These are phyloP conservation scores for Verticillium alfalfae DNA, from an alignment of 2,329 filamentous ascomycete genomes.

Conservation along the genomic window DNA sequence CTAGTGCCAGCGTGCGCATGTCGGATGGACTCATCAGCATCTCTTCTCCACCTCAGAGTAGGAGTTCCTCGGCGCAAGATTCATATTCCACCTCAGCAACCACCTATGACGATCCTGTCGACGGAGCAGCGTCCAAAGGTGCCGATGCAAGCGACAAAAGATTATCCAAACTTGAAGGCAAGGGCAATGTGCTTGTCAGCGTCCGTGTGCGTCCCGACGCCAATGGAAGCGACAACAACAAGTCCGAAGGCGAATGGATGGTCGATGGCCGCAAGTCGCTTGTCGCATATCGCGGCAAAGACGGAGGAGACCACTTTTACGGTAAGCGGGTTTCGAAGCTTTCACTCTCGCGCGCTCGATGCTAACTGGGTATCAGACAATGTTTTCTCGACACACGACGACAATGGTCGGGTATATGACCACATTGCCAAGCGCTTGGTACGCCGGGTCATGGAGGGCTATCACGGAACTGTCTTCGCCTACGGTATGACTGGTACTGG, in stretches of 20 bases:
- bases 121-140: constrained; percentile 35
- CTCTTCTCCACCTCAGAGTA: constrained; percentile 79
- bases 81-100: constrained; percentile 89
- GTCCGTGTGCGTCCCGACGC: constrained; percentile 87
- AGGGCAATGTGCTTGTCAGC: constrained; percentile 94
- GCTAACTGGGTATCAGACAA: constrained; percentile 60
- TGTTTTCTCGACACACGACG: constrained; percentile 89
- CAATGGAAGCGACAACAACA: constrained; percentile 50
- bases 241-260: constrained; percentile 80
- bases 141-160: constrained; percentile 34
- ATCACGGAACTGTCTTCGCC: constrained; percentile 95
- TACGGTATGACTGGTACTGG: constrained; percentile 99
- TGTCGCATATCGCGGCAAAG: constrained; percentile 79
- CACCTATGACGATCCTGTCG: constrained; percentile 75
- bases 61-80: constrained; percentile 86
- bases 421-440: constrained; percentile 89
- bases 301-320: constrained; percentile 89
- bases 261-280: constrained; percentile 79
- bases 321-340: constrained; percentile 46
- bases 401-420: constrained; percentile 94
- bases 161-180: constrained; percentile 60
- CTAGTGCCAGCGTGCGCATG: constrained; percentile 55
- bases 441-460: constrained; percentile 96
- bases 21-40: constrained; percentile 73
- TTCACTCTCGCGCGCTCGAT: background rate